phyloP scores from a whole-genome alignment of 2,329 filamentous ascomycete genomes.

The Ceratocystis cacaofunesta region DNA sequence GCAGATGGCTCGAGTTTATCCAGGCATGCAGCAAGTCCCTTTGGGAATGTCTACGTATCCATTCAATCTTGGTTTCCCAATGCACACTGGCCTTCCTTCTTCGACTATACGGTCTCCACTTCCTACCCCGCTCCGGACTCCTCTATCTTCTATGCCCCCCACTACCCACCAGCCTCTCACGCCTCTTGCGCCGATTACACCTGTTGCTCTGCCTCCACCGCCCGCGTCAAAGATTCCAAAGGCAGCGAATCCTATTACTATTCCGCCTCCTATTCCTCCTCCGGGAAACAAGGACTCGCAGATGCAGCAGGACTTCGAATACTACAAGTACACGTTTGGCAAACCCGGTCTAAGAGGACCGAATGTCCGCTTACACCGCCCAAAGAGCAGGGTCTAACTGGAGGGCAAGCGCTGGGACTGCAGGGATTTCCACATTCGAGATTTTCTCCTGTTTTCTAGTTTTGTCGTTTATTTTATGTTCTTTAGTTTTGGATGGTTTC shows the following conservation, averaged over 20 bases:
- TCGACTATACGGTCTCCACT: not conserved
- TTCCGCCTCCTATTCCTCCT: slow-evolving; percentile 12
- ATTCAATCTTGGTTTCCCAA: not conserved
- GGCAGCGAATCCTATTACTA: not conserved
- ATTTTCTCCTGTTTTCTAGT: not conserved
- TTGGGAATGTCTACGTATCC: not conserved
- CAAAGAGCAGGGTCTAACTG: not conserved
- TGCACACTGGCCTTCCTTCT: not conserved
- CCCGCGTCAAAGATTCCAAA: not conserved
- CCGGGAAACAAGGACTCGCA: slow-evolving; percentile 13
- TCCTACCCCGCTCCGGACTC: not conserved
- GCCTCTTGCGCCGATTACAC: slow-evolving; percentile 2
- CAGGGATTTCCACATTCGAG: too few relatives aligned
- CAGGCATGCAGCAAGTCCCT: not conserved
- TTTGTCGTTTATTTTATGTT: not conserved
- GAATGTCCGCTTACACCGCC: slow-evolving; percentile 2
- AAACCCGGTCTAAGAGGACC: not conserved
- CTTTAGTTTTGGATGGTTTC: not conserved
- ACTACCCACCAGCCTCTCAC: not conserved
- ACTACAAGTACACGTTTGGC: slow-evolving; percentile 16
- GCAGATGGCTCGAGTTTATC: slow-evolving; percentile 4
- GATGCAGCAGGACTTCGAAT: slow-evolving; percentile 16
- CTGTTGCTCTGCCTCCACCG: not conserved
- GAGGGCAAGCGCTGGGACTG: too few relatives aligned
- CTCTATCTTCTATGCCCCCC: not conserved